Conservation (phyloP, 352 stramenopile genomes). For the Phytopythium vexans region DNA sequence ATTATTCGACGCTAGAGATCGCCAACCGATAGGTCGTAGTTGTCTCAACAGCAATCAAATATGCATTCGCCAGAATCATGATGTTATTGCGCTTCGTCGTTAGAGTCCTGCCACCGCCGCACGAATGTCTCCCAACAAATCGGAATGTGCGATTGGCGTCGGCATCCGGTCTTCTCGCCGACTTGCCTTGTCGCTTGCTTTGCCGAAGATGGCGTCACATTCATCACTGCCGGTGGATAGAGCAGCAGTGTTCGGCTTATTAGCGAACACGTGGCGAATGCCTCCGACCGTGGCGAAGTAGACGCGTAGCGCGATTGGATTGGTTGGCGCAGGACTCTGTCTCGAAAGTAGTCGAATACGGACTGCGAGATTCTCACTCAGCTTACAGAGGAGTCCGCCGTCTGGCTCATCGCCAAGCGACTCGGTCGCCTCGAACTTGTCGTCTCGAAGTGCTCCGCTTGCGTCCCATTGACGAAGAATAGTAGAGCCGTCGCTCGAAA, state of each 20-base stretch:
- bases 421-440: constrained; percentile 24
- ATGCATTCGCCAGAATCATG: no score
- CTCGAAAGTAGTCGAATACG: constrained; percentile 21
- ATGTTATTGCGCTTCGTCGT: not conserved
- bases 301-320: constrained; percentile 37
- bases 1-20: no score
- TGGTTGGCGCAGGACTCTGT: not conserved
- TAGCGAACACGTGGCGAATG: constrained; percentile 47
- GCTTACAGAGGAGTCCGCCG: constrained; percentile 37
- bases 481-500: constrained; percentile 33
- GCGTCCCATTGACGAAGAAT: constrained; percentile 63
- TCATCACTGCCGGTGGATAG: constrained; percentile 4
- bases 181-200: constrained; percentile 9
- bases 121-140: constrained; percentile 39
- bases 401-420: constrained; percentile 33
- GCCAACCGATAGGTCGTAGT: no score
- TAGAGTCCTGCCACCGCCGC: constrained; percentile 39
- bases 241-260: constrained; percentile 35
- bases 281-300: constrained; percentile 36
- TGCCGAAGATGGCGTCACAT: constrained; percentile 45
- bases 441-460: constrained; percentile 37
- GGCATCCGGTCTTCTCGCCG: constrained; percentile 8
- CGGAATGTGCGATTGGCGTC: constrained; percentile 16
- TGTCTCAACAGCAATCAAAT: no score
- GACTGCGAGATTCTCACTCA: constrained; percentile 50